phyloP scores from a whole-genome alignment of 1,284 basidiomycete species.

The Puccinia triticina region DNA sequence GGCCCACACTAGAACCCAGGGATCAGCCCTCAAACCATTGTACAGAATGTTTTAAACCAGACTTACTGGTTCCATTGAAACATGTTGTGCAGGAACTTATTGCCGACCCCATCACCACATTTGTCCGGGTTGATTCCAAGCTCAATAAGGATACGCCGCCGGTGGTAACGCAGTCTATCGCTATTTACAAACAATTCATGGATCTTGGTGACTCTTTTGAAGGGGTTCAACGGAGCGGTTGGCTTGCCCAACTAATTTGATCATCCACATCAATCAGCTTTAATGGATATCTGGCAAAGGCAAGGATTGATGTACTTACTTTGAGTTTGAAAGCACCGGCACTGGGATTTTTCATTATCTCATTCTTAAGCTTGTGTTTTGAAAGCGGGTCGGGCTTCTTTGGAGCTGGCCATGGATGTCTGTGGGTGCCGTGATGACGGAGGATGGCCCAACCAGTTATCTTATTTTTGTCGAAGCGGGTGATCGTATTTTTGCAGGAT shows the following conservation, averaged over 20 bases:
- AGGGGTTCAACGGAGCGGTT: not conserved
- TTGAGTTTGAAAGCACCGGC: not conserved
- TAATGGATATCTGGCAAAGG: too few relatives aligned
- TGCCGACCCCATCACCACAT: not conserved
- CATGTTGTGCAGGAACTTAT: conserved; percentile 5
- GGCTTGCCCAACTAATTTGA: conserved; percentile 5
- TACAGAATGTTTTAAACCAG: not conserved
- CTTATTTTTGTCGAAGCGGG: not conserved
- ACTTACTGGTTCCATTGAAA: conserved; percentile 4
- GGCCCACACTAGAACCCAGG: not conserved
- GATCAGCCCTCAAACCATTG: too few relatives aligned
- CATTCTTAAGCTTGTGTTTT: not conserved
- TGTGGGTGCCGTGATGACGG: not conserved
- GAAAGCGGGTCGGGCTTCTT: conserved; percentile 1
- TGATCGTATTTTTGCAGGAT: not conserved
- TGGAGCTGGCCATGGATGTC: not conserved
- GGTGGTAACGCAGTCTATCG: not conserved
- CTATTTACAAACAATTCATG: not conserved
- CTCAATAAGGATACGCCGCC: not conserved
- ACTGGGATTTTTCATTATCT: not conserved
- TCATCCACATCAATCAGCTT: not conserved
- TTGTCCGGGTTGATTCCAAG: not conserved
- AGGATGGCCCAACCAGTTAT: too few relatives aligned
- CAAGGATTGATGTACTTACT: not conserved
- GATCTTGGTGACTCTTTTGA: too few relatives aligned